Evolutionary conservation across 2,329 filamentous ascomycete genomes (phyloP).

Genomic region (Fusarium sterilihyphosum): DNA sequence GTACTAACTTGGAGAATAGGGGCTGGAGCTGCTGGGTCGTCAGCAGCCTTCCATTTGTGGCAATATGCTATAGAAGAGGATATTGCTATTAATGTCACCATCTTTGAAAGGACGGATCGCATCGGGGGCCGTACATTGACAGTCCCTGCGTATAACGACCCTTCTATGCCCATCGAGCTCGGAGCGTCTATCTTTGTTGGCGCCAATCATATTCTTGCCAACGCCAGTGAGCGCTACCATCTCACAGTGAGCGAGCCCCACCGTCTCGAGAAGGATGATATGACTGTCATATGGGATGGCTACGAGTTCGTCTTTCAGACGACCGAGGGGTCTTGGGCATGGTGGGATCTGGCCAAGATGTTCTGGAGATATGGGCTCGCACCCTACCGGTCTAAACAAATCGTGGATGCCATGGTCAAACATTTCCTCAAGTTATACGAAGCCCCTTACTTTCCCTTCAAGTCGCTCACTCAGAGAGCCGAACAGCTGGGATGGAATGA

Average conservation of each 20-base stretch:
- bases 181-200: conserved; percentile 93
- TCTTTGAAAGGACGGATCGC: conserved; percentile 82
- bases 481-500: conserved; percentile 73
- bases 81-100: conserved; percentile 78
- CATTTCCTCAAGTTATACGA: conserved; percentile 85
- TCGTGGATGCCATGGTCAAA: conserved; percentile 76
- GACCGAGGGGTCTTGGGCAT: conserved; percentile 67
- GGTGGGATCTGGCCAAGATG: conserved; percentile 84
- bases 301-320: conserved; percentile 75
- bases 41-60: conserved; percentile 83
- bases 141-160: conserved; percentile 77
- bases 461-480: conserved; percentile 75
- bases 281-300: conserved; percentile 88
- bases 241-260: conserved; percentile 64
- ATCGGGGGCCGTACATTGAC: conserved; percentile 91
- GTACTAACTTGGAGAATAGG: conserved; percentile 61
- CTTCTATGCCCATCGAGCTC: conserved; percentile 77
- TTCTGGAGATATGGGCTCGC: conserved; percentile 87
- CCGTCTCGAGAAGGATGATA: conserved; percentile 59
- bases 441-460: conserved; percentile 84
- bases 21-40: conserved; percentile 88
- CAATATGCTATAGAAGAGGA: conserved; percentile 72
- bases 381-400: conserved; percentile 75
- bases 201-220: conserved; percentile 83
- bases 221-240: conserved; percentile 76